A percentile compares a stretch with the other conserved stretches of the same genome.
Conservation (phyloP, 1,284 basidiomycete genomes). For the Cutaneotrichosporon daszewskae region DNA sequence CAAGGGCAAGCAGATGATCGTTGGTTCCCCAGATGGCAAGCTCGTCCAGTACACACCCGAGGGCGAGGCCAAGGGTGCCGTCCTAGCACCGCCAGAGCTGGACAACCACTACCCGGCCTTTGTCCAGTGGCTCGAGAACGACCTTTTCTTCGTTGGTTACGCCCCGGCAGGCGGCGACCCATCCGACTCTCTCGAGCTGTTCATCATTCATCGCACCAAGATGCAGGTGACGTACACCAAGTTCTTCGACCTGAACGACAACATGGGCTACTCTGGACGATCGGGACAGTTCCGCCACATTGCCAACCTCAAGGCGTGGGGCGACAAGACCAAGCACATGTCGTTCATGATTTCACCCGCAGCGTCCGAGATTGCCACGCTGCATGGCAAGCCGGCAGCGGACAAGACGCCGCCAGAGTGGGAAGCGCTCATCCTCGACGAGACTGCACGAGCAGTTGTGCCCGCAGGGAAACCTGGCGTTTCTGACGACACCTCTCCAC, state of each 20-base stretch:
- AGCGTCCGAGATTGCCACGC: slow-evolving; percentile 45
- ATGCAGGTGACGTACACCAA: slow-evolving; percentile 35
- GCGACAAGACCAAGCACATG: slow-evolving; percentile 37
- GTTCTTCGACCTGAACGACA: slow-evolving; percentile 46
- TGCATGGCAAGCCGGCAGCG: slow-evolving; percentile 28
- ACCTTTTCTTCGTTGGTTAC: slow-evolving; percentile 53
- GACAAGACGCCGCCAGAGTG: slow-evolving; percentile 38
- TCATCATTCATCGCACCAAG: slow-evolving; percentile 42
- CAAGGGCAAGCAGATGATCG: slow-evolving; percentile 55
- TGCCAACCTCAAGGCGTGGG: slow-evolving; percentile 46
- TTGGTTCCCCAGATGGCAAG: slow-evolving; percentile 48
- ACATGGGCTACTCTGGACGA: slow-evolving; percentile 43
- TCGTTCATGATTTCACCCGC: slow-evolving; percentile 50
- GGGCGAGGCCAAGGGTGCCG: slow-evolving; percentile 49
- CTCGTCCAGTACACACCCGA: slow-evolving; percentile 53
- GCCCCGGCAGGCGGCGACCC: slow-evolving; percentile 36
- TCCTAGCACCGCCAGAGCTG: slow-evolving; percentile 45
- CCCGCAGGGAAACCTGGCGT: slow-evolving; percentile 47
- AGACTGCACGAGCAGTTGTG: slow-evolving; percentile 50
- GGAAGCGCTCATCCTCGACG: slow-evolving; percentile 51
- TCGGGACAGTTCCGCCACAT: slow-evolving; percentile 40
- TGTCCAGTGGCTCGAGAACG: slow-evolving; percentile 55
- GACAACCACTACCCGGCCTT: slow-evolving; percentile 30
- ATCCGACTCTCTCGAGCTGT: slow-evolving; percentile 43
- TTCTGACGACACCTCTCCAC: slow-evolving; percentile 48